These are phyloP conservation scores for Lodderomyces beijingensis DNA, from an alignment of 1,139 yeast genomes.

Conservation along the genomic window DNA sequence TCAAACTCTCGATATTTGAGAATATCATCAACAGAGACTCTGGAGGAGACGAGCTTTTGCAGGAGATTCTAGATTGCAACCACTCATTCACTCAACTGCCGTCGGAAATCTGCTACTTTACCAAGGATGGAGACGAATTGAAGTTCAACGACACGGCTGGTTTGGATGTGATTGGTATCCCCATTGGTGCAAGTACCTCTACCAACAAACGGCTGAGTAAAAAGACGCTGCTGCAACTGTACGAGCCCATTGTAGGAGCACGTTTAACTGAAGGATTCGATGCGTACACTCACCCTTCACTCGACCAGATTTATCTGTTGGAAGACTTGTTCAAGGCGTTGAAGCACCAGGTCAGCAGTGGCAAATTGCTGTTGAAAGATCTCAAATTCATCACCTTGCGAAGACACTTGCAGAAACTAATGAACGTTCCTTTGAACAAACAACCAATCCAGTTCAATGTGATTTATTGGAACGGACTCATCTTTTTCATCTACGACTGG, in stretches of 20 bases:
- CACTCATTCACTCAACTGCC: constrained; percentile 6
- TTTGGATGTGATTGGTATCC: constrained; percentile 5
- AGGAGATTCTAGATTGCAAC: not conserved
- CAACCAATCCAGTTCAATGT: constrained; percentile 16
- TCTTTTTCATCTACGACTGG: constrained; percentile 21
- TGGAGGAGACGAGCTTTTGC: constrained; percentile 1
- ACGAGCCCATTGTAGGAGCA: constrained; percentile 18
- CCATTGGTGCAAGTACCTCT: constrained; percentile 1
- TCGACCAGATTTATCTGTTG: constrained; percentile 16
- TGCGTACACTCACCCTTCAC: constrained; percentile 10
- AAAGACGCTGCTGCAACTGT: no score
- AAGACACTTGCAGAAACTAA: constrained; percentile 18
- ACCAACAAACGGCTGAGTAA: constrained; percentile 1
- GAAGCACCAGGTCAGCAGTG: constrained; percentile 11
- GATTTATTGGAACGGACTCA: constrained; percentile 18
- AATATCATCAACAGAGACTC: constrained; percentile 5
- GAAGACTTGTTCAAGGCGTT: constrained; percentile 17
- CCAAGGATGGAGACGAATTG: constrained; percentile 5
- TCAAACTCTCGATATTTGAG: constrained; percentile 10
- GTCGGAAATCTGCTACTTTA: constrained; percentile 8
- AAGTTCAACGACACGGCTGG: constrained; percentile 9
- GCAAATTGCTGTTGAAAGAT: constrained; percentile 6
- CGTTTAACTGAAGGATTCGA: constrained; percentile 18
- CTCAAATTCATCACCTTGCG: constrained; percentile 18
- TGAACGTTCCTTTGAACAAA: constrained; percentile 18